These are phyloP conservation scores for Fusarium odoratissimum DNA, from an alignment of 2,329 filamentous ascomycete species.

Conservation along the genomic window DNA sequence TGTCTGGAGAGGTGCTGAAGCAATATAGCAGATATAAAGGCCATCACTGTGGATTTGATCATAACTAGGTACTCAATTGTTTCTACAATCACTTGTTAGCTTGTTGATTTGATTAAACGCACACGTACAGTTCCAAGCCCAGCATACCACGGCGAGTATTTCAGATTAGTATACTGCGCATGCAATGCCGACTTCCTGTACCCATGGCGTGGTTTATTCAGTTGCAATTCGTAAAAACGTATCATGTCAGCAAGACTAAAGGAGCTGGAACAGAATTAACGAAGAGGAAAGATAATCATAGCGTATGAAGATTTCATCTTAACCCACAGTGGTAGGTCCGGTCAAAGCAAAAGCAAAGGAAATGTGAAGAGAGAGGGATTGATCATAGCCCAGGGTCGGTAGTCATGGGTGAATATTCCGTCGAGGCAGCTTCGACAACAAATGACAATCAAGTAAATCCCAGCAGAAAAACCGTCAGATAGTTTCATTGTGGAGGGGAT, in stretches of 20 bases:
- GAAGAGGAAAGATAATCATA: background rate
- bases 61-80: background rate
- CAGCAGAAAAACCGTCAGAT: background rate
- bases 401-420: background rate
- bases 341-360: background rate
- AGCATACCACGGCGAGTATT: background rate
- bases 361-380: background rate
- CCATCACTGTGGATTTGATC: conserved; percentile 3
- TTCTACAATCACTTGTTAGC: background rate
- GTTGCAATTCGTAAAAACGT: background rate
- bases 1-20: background rate
- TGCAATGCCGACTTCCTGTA: background rate
- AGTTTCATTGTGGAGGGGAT: conserved; percentile 19
- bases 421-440: background rate
- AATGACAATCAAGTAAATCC: conserved; percentile 12
- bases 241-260: background rate
- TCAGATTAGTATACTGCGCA: background rate
- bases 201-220: too few relatives aligned
- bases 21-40: background rate
- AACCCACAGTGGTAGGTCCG: background rate
- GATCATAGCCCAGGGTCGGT: background rate
- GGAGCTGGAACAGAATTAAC: background rate
- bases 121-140: background rate
- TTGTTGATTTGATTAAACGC: background rate
- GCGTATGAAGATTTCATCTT: background rate